Evolutionary conservation across 148 eudicot species (phyloP).

Genomic region (Amaranthus hypochondriacus): DNA sequence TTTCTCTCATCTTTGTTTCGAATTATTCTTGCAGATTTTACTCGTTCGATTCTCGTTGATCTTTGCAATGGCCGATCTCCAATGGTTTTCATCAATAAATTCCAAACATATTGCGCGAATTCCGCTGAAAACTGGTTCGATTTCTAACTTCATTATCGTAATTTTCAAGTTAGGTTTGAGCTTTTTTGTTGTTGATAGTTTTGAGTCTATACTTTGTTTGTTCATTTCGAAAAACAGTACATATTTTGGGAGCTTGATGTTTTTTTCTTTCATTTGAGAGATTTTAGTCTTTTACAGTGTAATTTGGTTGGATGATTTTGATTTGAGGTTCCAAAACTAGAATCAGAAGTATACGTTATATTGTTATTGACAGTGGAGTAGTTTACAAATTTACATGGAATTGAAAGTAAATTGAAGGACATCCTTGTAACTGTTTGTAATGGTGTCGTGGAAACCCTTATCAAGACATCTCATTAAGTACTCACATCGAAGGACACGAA

Average conservation of each 20-base stretch:
- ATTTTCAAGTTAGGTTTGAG: neutral
- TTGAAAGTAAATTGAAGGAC: constrained; percentile 29
- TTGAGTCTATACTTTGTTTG: neutral
- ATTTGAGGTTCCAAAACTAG: neutral
- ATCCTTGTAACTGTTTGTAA: constrained; percentile 61
- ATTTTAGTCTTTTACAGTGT: neutral
- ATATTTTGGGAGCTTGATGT: neutral
- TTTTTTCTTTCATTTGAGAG: neutral
- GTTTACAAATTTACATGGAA: too few relatives aligned
- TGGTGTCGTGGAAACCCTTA: constrained; percentile 73
- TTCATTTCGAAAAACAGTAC: neutral
- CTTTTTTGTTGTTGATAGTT: neutral
- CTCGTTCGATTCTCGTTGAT: constrained; percentile 52
- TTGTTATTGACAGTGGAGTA: neutral
- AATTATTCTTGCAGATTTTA: constrained; percentile 42
- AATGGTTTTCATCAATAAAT: constrained; percentile 49
- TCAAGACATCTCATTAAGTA: constrained; percentile 78
- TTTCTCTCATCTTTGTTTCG: neutral
- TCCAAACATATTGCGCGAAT: constrained; percentile 71
- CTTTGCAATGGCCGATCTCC: constrained; percentile 55
- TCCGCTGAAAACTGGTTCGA: constrained; percentile 58
- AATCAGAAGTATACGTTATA: neutral
- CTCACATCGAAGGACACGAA: constrained; percentile 38
- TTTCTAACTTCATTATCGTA: neutral
- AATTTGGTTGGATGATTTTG: neutral